Evolutionary conservation across 805 yeast species (phyloP).

Genomic region (Candida corydali): DNA sequence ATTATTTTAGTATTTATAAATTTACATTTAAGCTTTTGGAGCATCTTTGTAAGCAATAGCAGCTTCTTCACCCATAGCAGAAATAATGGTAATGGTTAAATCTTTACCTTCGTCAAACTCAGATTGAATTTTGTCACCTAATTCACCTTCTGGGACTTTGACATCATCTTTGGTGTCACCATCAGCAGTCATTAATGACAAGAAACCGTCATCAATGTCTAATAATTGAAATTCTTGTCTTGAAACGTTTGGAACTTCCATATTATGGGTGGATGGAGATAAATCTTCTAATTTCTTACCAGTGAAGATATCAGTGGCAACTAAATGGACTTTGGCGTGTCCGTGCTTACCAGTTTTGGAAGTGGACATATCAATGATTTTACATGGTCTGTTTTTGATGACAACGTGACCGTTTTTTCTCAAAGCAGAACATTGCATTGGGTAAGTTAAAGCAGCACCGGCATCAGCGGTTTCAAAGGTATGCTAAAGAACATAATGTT

Average conservation of each 20-base stretch:
- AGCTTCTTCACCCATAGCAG: constrained; percentile 99
- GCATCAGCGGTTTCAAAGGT: constrained; percentile 97
- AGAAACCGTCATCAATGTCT: constrained; percentile 98
- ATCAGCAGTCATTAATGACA: constrained; percentile 91
- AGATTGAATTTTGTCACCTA: constrained; percentile 87
- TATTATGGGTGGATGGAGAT: constrained; percentile 99
- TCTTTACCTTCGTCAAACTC: constrained; percentile 99
- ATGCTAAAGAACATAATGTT: constrained; percentile 48
- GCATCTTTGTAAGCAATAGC: constrained; percentile 98
- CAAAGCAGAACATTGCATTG: constrained; percentile 99
- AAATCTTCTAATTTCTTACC: constrained; percentile 99
- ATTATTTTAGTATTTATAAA: too few species aligned
- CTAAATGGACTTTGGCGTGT: constrained; percentile 99
- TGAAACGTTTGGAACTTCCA: constrained; percentile 97
- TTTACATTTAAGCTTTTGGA: constrained; percentile 58
- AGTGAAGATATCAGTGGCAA: constrained; percentile 98
- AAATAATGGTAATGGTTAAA: constrained; percentile 90
- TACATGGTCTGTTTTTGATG: constrained; percentile 99
- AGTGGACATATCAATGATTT: constrained; percentile 99
- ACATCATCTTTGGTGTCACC: constrained; percentile 99
- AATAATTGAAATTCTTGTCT: constrained; percentile 96
- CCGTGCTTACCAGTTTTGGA: constrained; percentile 99
- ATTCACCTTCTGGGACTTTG: constrained; percentile 95
- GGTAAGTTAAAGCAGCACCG: constrained; percentile 97
- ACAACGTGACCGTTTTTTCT: constrained; percentile 99